A percentile compares a stretch with the other conserved stretches of the same genome.
These are phyloP conservation scores for Allium sativum DNA, from an alignment of 106 monocot genomes.

Conservation along the genomic window DNA sequence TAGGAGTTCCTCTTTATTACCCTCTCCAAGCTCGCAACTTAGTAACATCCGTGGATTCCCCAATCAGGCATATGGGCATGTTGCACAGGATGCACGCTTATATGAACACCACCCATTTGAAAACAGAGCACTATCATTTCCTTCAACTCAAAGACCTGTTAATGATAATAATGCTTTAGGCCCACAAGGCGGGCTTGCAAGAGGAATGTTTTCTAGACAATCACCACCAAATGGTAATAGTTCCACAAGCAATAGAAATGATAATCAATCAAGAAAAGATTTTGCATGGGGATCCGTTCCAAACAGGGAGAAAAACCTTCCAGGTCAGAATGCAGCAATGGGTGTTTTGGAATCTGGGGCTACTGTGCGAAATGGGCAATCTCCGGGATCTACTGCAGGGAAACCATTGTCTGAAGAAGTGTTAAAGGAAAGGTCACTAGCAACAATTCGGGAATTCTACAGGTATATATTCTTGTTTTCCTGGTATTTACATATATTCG, in stretches of 20 bases:
- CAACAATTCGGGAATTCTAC: constrained; percentile 46
- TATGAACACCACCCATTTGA: constrained; percentile 39
- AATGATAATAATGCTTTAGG: constrained; percentile 38
- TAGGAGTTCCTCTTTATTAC: constrained; percentile 20
- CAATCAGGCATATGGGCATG: constrained; percentile 15
- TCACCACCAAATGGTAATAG: constrained; percentile 30
- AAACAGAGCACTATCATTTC: constrained; percentile 29
- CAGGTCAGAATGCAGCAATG: constrained; percentile 10
- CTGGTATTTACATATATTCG: not conserved
- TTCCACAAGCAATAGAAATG: constrained; percentile 5
- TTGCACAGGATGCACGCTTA: constrained; percentile 33
- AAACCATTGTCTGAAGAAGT: constrained; percentile 28
- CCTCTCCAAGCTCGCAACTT: constrained; percentile 29
- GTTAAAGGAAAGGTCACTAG: constrained; percentile 30
- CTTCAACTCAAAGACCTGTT: constrained; percentile 30
- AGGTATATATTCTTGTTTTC: constrained; percentile 15
- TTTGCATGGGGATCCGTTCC: not conserved
- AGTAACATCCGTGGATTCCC: constrained; percentile 16
- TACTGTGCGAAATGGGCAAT: constrained; percentile 5
- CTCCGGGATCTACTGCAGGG: constrained; percentile 11
- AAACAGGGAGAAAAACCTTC: constrained; percentile 12
- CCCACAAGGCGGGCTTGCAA: constrained; percentile 61
- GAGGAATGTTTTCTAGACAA: constrained; percentile 42
- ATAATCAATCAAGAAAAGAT: constrained; percentile 18
- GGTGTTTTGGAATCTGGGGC: constrained; percentile 12